Evolutionary conservation across 176 grass and related monocot genomes (phyloP), one percentile per base, ranked within the genome.

Genomic region (Aegilops longissima): DNA sequence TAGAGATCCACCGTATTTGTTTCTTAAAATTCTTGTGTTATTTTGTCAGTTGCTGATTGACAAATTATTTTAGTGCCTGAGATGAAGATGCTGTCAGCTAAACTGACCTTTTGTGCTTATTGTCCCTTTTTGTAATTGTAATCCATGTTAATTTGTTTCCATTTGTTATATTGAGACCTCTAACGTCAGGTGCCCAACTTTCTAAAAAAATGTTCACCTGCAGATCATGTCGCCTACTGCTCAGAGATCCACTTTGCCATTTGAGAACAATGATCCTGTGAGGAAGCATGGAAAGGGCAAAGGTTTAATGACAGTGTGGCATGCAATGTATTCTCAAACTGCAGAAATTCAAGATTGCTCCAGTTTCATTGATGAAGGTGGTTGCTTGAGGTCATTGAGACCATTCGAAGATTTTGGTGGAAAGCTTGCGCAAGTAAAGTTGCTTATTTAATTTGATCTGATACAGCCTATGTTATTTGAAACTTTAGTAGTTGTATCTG

Each of bases 241-340:
- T 40, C 62, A 77, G 25, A 84, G 44, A 81, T 65, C 85, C 35
- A 49, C 9, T 42, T 12, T 72, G 51, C 36, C 72, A 39, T 44
- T 47, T 39, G 71, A 77, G 87, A 77, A 84, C 36, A 85, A 61
- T 74, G 70, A 44, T 91, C 80, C 80, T 86, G 52, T 88, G 77
- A 89, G 70, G 87, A 99, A 96, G 70, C 91, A 99, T 90, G 97
- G 97, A 82, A 87, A 82, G 47, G 97, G 97, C 81, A 99, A 99
- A 94, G 97, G 97, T 82, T 83, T 99, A 77, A 99, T 99, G 94
- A 96, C 97, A 75, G 93, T 99, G 31, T 99, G 97, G 97, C 87
- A 63, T 79, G 87, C 87, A 73, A 99, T 91, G 82, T 92, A 94
- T 93, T 87, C 94, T 18, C 73, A 82, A 73, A 85, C 62, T 49